phyloP scores from a whole-genome alignment of 2,329 filamentous ascomycete species.

The Diaporthe citriasiana region DNA sequence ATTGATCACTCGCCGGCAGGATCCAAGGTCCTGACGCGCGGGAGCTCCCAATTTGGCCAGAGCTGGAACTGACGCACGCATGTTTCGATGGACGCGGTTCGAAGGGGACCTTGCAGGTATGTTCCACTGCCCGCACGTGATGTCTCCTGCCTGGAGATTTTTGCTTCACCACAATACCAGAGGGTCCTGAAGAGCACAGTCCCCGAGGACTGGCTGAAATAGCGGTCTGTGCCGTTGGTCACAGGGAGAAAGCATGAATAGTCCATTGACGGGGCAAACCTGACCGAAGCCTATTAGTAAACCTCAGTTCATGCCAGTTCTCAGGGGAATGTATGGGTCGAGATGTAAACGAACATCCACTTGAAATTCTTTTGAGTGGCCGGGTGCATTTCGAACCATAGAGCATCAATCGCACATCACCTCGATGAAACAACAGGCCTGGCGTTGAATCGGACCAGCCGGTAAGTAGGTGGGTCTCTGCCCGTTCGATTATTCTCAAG shows the following conservation, averaged over 20 bases:
- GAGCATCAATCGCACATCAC: background rate
- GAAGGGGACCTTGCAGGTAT: background rate
- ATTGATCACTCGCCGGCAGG: background rate
- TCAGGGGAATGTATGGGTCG: background rate
- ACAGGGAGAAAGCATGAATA: background rate
- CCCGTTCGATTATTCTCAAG: background rate
- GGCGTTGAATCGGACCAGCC: background rate
- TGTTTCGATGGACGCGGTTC: background rate
- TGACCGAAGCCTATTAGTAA: background rate
- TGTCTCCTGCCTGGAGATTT: background rate
- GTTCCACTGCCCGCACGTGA: background rate
- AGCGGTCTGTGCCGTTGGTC: conserved; percentile 13
- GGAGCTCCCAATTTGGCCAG: background rate
- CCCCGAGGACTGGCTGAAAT: background rate
- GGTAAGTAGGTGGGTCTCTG: background rate
- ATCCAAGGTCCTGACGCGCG: background rate
- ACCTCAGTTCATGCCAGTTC: background rate
- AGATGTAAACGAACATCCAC: background rate
- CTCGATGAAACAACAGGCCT: conserved; percentile 1
- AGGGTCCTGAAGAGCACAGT: background rate
- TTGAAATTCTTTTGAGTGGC: background rate
- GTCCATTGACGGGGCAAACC: background rate
- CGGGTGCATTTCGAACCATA: background rate
- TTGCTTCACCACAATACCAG: background rate
- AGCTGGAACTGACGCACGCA: background rate